These are phyloP conservation scores for Cyberlindnera bimundalis DNA, from an alignment of 805 yeast genomes.

Conservation along the genomic window DNA sequence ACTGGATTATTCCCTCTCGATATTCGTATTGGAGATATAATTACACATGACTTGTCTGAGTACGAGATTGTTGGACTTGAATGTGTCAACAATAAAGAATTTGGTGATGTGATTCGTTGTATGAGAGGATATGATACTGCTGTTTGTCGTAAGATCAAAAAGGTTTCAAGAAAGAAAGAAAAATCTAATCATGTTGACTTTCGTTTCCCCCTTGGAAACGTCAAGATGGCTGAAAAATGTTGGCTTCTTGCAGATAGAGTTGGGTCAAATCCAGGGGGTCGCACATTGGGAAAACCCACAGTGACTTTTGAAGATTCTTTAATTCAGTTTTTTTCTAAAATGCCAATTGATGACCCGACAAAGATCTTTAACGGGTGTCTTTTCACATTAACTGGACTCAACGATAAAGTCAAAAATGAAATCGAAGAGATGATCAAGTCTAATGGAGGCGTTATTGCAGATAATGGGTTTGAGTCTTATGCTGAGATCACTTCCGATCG, in stretches of 20 bases:
- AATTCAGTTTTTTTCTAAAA: background rate
- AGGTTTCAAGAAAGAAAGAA: slow-evolving; percentile 15
- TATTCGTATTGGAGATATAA: slow-evolving; percentile 53
- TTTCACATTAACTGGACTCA: slow-evolving; percentile 38
- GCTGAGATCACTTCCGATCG: slow-evolving; percentile 3
- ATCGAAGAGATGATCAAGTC: slow-evolving; percentile 34
- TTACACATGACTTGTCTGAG: slow-evolving; percentile 35
- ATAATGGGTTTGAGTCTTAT: slow-evolving; percentile 31
- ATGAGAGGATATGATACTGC: slow-evolving; percentile 60
- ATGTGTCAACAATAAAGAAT: slow-evolving; percentile 18
- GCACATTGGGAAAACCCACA: slow-evolving; percentile 4
- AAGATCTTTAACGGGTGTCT: slow-evolving; percentile 29
- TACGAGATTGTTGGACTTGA: slow-evolving; percentile 48
- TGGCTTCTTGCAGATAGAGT: slow-evolving; percentile 36
- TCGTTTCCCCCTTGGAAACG: slow-evolving; percentile 28
- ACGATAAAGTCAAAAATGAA: slow-evolving; percentile 28
- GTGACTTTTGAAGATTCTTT: slow-evolving; percentile 15
- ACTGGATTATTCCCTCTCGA: slow-evolving; percentile 39
- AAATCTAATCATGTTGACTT: slow-evolving; percentile 16
- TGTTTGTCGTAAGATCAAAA: slow-evolving; percentile 30
- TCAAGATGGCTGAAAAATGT: slow-evolving; percentile 31
- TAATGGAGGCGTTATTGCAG: slow-evolving; percentile 43
- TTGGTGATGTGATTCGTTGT: slow-evolving; percentile 40
- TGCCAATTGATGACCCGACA: background rate
- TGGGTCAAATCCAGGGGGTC: slow-evolving; percentile 19